Evolutionary conservation across 768 basidiomycete species (phyloP).

Genomic region (Termitomyces sp.): DNA sequence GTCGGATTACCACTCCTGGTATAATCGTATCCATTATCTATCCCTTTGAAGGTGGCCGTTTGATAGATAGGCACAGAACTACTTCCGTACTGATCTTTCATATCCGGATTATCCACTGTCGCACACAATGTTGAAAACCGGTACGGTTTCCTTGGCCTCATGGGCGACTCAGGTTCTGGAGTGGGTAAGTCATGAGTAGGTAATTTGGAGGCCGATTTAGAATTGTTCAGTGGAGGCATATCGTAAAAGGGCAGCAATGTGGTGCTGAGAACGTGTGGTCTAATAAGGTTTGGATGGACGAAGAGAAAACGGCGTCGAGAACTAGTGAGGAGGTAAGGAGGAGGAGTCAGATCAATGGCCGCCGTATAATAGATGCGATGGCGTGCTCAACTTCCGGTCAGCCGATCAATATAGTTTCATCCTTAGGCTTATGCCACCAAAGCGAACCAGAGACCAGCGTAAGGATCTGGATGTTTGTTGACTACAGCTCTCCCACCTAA

Average conservation of each 20-base stretch:
- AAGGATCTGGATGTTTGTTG: slow-evolving; percentile 16
- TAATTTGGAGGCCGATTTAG: slow-evolving; percentile 27
- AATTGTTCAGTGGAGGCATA: slow-evolving; percentile 37
- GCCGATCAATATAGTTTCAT: slow-evolving; percentile 15
- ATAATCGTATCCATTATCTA: slow-evolving; percentile 89
- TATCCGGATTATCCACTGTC: slow-evolving; percentile 86
- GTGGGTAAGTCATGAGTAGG: slow-evolving; percentile 62
- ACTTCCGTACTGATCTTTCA: slow-evolving; percentile 94
- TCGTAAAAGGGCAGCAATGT: slow-evolving; percentile 8
- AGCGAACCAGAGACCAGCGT: slow-evolving; percentile 48
- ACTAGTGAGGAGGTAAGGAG: slow-evolving; percentile 4
- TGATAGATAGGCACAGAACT: slow-evolving; percentile 98
- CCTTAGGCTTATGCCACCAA: slow-evolving; percentile 38
- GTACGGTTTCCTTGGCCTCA: slow-evolving; percentile 67
- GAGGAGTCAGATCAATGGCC: not conserved
- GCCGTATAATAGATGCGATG: slow-evolving; percentile 16
- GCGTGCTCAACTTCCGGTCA: slow-evolving; percentile 22
- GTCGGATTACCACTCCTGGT: slow-evolving; percentile 96
- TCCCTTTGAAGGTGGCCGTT: slow-evolving; percentile 95
- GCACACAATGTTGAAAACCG: slow-evolving; percentile 90
- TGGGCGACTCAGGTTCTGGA: slow-evolving; percentile 78
- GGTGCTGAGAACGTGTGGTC: slow-evolving; percentile 1
- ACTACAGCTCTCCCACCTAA: not conserved
- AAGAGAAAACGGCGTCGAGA: slow-evolving; percentile 4
- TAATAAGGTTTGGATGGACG: slow-evolving; percentile 2